Evolutionary conservation across 306 rosid genomes (phyloP), one percentile per base, ranked within the genome.

Genomic region (Fragaria ananassa): DNA sequence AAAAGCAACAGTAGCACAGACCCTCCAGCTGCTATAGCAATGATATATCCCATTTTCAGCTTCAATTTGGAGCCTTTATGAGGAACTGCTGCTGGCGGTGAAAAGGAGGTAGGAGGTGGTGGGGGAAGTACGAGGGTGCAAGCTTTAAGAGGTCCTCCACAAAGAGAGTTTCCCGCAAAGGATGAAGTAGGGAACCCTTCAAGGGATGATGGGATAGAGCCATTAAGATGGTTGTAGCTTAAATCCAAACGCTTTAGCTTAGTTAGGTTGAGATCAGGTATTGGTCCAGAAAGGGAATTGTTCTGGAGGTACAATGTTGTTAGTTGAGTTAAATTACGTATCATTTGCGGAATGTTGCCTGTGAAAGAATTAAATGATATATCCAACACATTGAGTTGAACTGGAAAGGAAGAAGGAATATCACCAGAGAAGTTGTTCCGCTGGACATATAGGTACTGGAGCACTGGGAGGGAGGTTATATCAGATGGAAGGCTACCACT

Each of bases 21-120:
- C 63, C 95, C 97, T 74, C 95, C 97, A 62, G 81, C 95, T 60
- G 93, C 93, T 56, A 94, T 92, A 53, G 95, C 96, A 78, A 94
- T 89, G 79, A 92, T 88, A 53, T 84, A 86, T 76, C 89, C 85
- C 78, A 86, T 78, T 57, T 88, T 86, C 56, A 90, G 74, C 76
- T 86, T 90, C 75, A 37, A 81, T 69, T 87, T 89, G 74, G 93
- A 82, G 76, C 77, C 79, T 66, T 76, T 87, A 51, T 19, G 75
- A 37, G 89, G 87, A 78, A 81, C 41, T 39, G 79, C 13, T 41
- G 88, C 80, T 56, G 87, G 78, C 45, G 87, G 45, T 31, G 85
- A 88, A 65, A 78, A 17, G 14, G 49, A n/a, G 37, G 85, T 62
- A 19, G 93, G 77, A 53, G 89, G 68, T 75, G 98, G 84, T 29